Evolutionary conservation across 2,329 filamentous ascomycete species (phyloP).

Genomic region (Ramichloridium luteum): DNA sequence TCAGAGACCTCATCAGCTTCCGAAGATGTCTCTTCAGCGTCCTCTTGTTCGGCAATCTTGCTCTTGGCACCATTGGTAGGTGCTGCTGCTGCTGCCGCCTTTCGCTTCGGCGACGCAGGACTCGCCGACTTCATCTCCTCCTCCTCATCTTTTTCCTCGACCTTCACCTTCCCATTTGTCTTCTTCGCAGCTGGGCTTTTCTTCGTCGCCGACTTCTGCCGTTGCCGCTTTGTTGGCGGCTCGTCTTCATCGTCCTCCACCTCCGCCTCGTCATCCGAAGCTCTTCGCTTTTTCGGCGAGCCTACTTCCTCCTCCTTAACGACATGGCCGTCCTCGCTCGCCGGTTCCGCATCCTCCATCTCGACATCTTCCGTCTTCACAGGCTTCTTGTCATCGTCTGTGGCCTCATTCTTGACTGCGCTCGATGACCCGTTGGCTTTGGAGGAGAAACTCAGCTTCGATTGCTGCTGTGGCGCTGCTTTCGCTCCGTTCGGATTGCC

Average conservation of each 20-base stretch:
- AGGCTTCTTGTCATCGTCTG: constrained; percentile 13
- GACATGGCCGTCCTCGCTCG: constrained; percentile 14
- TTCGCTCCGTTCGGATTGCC: constrained; percentile 50
- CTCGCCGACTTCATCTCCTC: constrained; percentile 3
- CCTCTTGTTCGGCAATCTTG: constrained; percentile 4
- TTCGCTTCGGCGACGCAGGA: constrained; percentile 8
- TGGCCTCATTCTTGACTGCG: constrained; percentile 8
- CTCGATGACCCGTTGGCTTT: no score
- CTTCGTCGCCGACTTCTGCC: constrained; percentile 16
- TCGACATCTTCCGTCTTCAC: constrained; percentile 24
- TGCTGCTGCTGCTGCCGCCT: constrained; percentile 3
- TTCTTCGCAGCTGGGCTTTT: constrained; percentile 16
- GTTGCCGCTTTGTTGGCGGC: constrained; percentile 26
- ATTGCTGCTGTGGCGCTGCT: constrained; percentile 53
- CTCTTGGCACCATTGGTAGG: constrained; percentile 1
- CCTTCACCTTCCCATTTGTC: constrained; percentile 7
- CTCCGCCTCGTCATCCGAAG: constrained; percentile 17
- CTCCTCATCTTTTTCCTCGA: constrained; percentile 6
- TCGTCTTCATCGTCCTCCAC: constrained; percentile 20
- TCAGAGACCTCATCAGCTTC: constrained; percentile 35
- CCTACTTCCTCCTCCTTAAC: constrained; percentile 17
- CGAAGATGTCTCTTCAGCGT: constrained; percentile 17
- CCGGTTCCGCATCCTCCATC: constrained; percentile 17
- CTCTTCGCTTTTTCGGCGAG: constrained; percentile 20
- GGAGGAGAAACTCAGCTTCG: constrained; percentile 60